phyloP scores from a whole-genome alignment of 75 land plant genomes.

The Selaginella moellendorffii region DNA sequence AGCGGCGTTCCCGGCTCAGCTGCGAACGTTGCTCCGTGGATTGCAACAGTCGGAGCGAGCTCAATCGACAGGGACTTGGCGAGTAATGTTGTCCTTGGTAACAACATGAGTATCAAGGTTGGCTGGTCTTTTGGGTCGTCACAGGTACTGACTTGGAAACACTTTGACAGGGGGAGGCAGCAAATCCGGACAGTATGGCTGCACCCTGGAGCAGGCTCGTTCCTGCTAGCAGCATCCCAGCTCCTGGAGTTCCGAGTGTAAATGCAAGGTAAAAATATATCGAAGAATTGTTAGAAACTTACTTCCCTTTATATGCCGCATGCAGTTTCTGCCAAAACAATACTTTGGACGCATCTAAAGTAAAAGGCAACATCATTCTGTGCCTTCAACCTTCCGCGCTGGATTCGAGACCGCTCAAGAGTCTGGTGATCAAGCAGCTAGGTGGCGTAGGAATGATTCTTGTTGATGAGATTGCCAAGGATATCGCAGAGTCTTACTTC shows the following conservation, averaged over 20 bases:
- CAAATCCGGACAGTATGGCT: not conserved
- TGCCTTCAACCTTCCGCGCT: not conserved
- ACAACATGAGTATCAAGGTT: conserved; percentile 12
- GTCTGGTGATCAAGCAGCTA: conserved; percentile 40
- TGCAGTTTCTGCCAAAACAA: not conserved
- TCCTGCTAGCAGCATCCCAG: conserved; percentile 37
- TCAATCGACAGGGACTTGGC: conserved; percentile 12
- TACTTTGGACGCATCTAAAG: not conserved
- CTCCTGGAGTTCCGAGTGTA: conserved; percentile 57
- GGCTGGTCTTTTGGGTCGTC: not conserved
- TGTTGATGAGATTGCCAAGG: conserved; percentile 29
- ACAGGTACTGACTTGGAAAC: too few relatives aligned
- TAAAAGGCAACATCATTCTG: not conserved
- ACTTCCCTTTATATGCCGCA: not conserved
- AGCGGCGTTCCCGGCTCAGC: conserved; percentile 10
- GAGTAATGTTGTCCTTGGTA: conserved; percentile 9
- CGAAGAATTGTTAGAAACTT: not conserved
- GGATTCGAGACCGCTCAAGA: conserved; percentile 28
- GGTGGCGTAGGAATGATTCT: conserved; percentile 77
- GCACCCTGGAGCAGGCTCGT: conserved; percentile 19
- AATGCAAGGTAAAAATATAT: too few relatives aligned
- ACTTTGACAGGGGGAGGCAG: conserved; percentile 11
- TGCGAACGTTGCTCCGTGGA: conserved; percentile 18
- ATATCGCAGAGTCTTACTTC: conserved; percentile 3
- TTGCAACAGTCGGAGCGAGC: conserved; percentile 15